Evolutionary conservation across 2,329 filamentous ascomycete species (phyloP), one percentile per base, ranked within the genome.

Genomic region (Aspergillus brasiliensis): DNA sequence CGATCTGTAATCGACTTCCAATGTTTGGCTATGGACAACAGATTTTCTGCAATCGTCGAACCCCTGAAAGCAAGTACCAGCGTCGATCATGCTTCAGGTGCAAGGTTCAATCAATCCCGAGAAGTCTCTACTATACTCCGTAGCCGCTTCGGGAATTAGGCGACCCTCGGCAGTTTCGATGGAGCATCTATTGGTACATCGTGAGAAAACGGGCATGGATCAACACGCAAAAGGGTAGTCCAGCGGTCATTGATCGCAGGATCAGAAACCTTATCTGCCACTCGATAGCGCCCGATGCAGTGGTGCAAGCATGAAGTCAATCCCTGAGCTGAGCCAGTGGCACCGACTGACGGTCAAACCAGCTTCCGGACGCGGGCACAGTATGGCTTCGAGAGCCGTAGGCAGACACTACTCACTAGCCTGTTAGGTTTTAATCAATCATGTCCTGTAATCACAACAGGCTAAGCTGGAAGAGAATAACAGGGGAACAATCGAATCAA

Each of bases 271-370:
- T n/a, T 31, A 37, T 25, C 46, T 40, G 27, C 37, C 51, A 19
- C 8, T 54, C 21, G n/a, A 31, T 48, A 21, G 23, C 27, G 25
- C 21, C 51, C 37, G 37, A 49, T 8, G 15, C 31, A 37, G 58
- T 62, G 60, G 62, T 53, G 60, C 56, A 62, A 56, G 15, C 3
- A 62, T 60, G 58, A 62, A 61, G 62, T 64, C 62, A 64, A 53
- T 46, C 25, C 42, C 25, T 10, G 15, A 49, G 46, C 25, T 17
- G 15, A 49, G 25, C 46, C 25, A 49, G 51, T 31, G 46, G 46
- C 25, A 27, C n/a, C 19, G 5, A 6, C n/a, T 5, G 23, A 8
- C 19, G 40, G 40, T 31, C 28, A 31, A 31, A 31, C 19, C 38
- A 17, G 21, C 17, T 44, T 10, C 17, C n/a, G 19, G 19, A 44